Evolutionary conservation across 1,284 basidiomycete genomes (phyloP), one percentile per base, ranked within the genome.

Genomic region (Ganoderma sp.): DNA sequence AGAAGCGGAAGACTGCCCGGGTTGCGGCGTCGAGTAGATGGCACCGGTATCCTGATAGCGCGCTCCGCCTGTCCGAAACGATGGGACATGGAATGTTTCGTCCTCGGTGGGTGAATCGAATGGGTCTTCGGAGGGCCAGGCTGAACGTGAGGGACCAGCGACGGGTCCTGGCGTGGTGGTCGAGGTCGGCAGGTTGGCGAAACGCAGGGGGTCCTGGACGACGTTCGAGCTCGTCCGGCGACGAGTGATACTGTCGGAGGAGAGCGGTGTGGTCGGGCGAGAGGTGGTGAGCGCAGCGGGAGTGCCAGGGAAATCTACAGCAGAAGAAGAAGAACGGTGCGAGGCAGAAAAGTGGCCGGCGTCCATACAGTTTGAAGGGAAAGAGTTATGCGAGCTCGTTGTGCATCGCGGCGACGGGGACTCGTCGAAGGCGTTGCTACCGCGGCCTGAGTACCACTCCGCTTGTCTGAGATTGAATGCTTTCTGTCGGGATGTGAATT

Each of bases 141-240:
- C 69, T 69, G 70, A 59, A 74, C 69, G 59, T 65, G 69, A 72
- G 68, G 71, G 41, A 58, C 65, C 66, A 32, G 72, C 34, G 15
- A 42, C 37, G 19, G 58, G 58, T 43, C 58, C 58, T 17, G 58
- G 39, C 19, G 63, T 61, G 19, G 63, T 58, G 42, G 66, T 60
- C 14, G 70, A 67, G 28, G 69, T 37, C 52, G 73, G 72, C 69
- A 77, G 39, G 65, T 81, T 75, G 48, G 22, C 48, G 58, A 81
- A 76, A 67, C 77, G 80, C 66, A 86, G 78, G 25, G 83, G 82
- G 75, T 86, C 85, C 73, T 81, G 81, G 66, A 79, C 81, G 54
- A 73, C 71, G 69, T 85, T 84, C 87, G 89, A 88, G 74, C 88
- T 90, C 6, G 81, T 79, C 67, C 89, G 81, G 65, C 87, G 80